Evolutionary conservation across 768 basidiomycete species (phyloP).

Genomic region (Cantharellus anzutake): DNA sequence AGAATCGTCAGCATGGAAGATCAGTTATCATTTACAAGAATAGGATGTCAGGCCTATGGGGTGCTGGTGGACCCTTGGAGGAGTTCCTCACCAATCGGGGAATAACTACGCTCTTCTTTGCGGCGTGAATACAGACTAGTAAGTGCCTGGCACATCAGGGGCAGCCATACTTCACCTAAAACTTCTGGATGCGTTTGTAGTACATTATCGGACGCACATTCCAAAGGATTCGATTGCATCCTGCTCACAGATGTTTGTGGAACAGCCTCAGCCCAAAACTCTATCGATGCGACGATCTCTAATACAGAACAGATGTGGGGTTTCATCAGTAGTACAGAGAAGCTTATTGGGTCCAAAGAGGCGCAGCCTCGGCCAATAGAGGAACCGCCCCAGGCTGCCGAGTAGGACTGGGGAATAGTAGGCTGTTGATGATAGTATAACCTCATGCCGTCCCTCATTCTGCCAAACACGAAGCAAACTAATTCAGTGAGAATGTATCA

Average conservation of each 20-base stretch:
- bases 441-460: no score
- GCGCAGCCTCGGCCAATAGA: no score
- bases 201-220: not conserved
- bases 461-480: no score
- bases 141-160: not conserved
- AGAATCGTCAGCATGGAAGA: not conserved
- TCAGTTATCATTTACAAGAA: not conserved
- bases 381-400: no score
- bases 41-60: not conserved
- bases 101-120: not conserved
- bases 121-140: not conserved
- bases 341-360: not conserved
- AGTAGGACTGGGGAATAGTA: no score
- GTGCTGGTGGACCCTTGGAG: not conserved
- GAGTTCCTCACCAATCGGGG: not conserved
- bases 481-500: no score
- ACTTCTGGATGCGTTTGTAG: not conserved
- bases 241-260: not conserved
- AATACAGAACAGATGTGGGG: not conserved
- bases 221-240: not conserved
- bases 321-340: not conserved
- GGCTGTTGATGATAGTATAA: no score
- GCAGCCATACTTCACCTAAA: not conserved
- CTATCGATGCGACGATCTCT: not conserved
- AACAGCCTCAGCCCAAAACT: not conserved